Conservation (phyloP, 2,329 filamentous ascomycete genomes). For the Pseudopithomyces chartarum region DNA sequence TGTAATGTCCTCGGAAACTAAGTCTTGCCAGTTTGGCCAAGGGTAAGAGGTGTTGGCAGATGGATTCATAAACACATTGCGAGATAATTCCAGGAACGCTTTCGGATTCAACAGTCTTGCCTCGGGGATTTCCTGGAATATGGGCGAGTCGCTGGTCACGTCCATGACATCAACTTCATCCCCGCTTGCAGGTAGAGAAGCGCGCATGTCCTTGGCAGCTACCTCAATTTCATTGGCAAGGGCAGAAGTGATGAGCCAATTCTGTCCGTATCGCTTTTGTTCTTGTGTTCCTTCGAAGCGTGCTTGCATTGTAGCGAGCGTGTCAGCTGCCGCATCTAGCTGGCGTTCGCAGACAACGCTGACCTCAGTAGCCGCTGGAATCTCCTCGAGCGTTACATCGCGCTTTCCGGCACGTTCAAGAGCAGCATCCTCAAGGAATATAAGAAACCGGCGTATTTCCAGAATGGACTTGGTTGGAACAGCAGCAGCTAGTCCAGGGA, state of each 20-base stretch:
- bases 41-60: slow-evolving; percentile 30
- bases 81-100: slow-evolving; percentile 37
- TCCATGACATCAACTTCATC: slow-evolving; percentile 11
- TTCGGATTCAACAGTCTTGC: slow-evolving; percentile 35
- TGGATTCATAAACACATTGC: slow-evolving; percentile 44
- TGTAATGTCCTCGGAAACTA: slow-evolving; percentile 25
- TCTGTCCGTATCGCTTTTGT: slow-evolving; percentile 62
- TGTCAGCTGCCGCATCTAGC: slow-evolving; percentile 72
- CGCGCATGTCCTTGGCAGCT: slow-evolving; percentile 18
- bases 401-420: slow-evolving; percentile 37
- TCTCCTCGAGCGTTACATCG: slow-evolving; percentile 55
- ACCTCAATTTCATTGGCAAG: slow-evolving; percentile 43
- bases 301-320: slow-evolving; percentile 68
- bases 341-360: slow-evolving; percentile 66
- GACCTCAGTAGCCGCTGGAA: slow-evolving; percentile 76
- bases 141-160: slow-evolving; percentile 6
- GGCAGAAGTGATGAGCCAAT: slow-evolving; percentile 66
- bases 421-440: slow-evolving; percentile 61
- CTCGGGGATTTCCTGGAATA: slow-evolving; percentile 40
- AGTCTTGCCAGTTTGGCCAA: slow-evolving; percentile 40
- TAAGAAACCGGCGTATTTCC: slow-evolving; percentile 74
- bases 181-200: slow-evolving; percentile 22
- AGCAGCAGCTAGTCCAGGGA: slow-evolving; percentile 64
- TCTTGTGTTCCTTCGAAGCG: slow-evolving; percentile 65
- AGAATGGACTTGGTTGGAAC: slow-evolving; percentile 74